Evolutionary conservation across 2,329 filamentous ascomycete genomes (phyloP), one percentile per base, ranked within the genome.

Genomic region (Arthrobotrys pseudoclavata): DNA sequence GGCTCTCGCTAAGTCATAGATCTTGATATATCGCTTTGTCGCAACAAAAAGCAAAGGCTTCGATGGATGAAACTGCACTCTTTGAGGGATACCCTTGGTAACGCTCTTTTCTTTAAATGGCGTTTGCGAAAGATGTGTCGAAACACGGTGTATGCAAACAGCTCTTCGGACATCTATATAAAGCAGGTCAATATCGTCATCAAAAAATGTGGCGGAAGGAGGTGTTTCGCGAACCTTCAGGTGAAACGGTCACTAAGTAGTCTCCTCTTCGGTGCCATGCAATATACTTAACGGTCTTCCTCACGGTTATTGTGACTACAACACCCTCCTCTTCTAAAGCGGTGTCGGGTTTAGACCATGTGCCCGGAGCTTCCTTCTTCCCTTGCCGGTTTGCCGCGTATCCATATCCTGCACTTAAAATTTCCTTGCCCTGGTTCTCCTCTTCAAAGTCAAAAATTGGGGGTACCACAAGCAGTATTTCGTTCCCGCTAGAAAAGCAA

Each of bases 31-130:
- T 81, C 95, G 92, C 84, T 97, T 94, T 10, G 96, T 98, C 2
- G 96, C 96, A 69, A 99, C 93, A 83, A 98, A 98, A 86, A 99
- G 94, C 61, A 97, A 89, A 0, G 96, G 94, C 80, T 94, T 91
- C 47, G 91, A 92, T 1, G 96, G 96, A 84, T 99, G 96, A 88
- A 99, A 99, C 81, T 94, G 93, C 3, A 94, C 94, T 26, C 78
- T 69, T 72, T 81, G 80, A 69, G 80, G 79, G 67, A 81, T 80
- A 75, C 90, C 90, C 82, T 89, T 89, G 79, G 91, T 79, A 37
- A 79, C 64, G 42, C 75, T 79, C 69, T 72, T 77, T 29, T 79
- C 79, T 70, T 81, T 81, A 89, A 99, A 98, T 26, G 96, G 96
- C 80, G 96, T 91, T 84, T 99, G 96, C 1, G 94, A 97, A 53